Evolutionary conservation across 352 stramenopile species (phyloP), one percentile per base, ranked within the genome.

Genomic region (Globisporangium cystogenes): DNA sequence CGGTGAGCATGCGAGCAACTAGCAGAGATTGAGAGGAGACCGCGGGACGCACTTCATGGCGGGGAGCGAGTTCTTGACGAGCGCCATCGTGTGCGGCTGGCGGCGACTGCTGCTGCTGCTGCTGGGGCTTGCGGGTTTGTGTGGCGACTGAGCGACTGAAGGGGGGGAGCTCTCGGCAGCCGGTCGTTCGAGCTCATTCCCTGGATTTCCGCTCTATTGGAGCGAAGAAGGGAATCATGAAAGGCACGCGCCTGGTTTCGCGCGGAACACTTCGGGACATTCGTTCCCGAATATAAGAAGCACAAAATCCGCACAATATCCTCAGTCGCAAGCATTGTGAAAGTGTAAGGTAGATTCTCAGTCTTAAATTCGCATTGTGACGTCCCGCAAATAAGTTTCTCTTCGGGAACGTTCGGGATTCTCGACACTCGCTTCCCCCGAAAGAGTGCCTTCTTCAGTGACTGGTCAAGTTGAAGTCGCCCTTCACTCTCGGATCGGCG

Each of bases 1-100:
- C n/a, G n/a, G n/a, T n/a, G n/a, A n/a, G n/a, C n/a, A n/a, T n/a
- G n/a, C n/a, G n/a, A n/a, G n/a, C n/a, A n/a, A n/a, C n/a, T 2
- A 43, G 39, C 10, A 40, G 18, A 50, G 16, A 39, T 48, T 6
- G 45, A n/a, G 7, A 50, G 16, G 12, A 42, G 16, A 35, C 12
- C 20, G 10, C 20, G 0, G 26, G 21, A 81, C 73, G 60, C 45
- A 83, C 73, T 83, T 83, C 62, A 83, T 70, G 50, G 62, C 53
- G 46, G 73, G 62, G 48, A 68, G 57, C 45, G 70, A 67, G 54
- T 74, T 74, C 65, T 83, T 74, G 53, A 70, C 63, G 51, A 83
- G 64, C 70, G 78, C 74, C 65, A 75, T 72, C 59, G 72, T 70
- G 61, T 67, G 50, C 55, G 15, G n/a, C 35, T 40, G 35, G 50